Evolutionary conservation across 495 filamentous ascomycete genomes (phyloP).

Genomic region (Penicillium canescens): DNA sequence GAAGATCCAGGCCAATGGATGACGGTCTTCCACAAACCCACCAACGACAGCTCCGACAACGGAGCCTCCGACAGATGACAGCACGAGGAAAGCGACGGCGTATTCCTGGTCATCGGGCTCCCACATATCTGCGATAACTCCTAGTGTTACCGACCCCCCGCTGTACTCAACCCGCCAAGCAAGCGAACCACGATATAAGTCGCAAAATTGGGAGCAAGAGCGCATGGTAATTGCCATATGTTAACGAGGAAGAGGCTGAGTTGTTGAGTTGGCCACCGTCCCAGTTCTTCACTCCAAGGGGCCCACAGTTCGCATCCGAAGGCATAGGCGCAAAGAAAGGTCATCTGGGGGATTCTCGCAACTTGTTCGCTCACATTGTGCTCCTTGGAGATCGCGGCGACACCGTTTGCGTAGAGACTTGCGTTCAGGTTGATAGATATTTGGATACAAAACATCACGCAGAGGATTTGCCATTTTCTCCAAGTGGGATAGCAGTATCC

Average conservation of each 20-base stretch:
- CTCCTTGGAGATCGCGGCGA: slow-evolving; percentile 54
- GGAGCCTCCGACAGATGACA: slow-evolving; percentile 69
- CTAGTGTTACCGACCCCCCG: slow-evolving; percentile 73
- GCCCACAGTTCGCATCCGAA: slow-evolving; percentile 77
- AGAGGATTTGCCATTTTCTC: slow-evolving; percentile 72
- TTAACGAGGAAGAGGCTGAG: slow-evolving; percentile 64
- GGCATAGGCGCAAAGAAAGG: slow-evolving; percentile 68
- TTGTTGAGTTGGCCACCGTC: slow-evolving; percentile 64
- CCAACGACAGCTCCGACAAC: slow-evolving; percentile 72
- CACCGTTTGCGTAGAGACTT: slow-evolving; percentile 62
- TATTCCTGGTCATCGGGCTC: slow-evolving; percentile 59
- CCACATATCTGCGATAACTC: slow-evolving; percentile 73
- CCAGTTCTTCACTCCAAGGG: slow-evolving; percentile 71
- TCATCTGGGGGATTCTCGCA: slow-evolving; percentile 57
- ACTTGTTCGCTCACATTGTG: slow-evolving; percentile 58
- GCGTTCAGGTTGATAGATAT: slow-evolving; percentile 79
- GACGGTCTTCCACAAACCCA: slow-evolving; percentile 63
- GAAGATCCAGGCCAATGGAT: slow-evolving; percentile 67
- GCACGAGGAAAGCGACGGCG: slow-evolving; percentile 67
- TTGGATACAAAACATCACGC: slow-evolving; percentile 67
- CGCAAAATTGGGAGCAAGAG: slow-evolving; percentile 64
- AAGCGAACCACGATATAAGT: slow-evolving; percentile 58
- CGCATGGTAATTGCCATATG: slow-evolving; percentile 65
- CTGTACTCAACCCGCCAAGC: slow-evolving; percentile 65
- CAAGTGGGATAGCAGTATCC: slow-evolving; percentile 55